Evolutionary conservation across 306 rosid genomes (phyloP), one percentile per base, ranked within the genome.

Genomic region (Rosa multiflora): DNA sequence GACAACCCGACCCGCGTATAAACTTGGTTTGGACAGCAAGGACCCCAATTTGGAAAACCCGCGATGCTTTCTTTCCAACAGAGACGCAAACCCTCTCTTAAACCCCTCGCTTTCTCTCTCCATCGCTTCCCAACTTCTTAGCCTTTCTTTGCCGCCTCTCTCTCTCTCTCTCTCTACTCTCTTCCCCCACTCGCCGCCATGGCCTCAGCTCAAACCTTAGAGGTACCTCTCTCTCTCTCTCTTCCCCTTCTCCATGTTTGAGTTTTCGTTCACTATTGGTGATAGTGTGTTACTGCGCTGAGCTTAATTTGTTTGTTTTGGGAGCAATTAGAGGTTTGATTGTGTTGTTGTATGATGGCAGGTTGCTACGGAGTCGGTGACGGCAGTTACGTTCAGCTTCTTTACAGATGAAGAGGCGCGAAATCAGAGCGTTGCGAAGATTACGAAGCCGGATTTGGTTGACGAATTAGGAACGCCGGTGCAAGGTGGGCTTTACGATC

Each of bases 401-500:
- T 69, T 86, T 20, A 86, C 96, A 2, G 80, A 77, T 40, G 87
- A 87, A 13, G 99, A 92, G 81, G 77, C 89, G 47, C 88, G 75
- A 1, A 76, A 53, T 81, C 91, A 78, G 23, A 95, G 99, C 39
- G 75, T 78, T 58, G 83, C 86, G 13, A 92, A 87, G 81, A 67
- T 92, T 40, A 85, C 89, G 9, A 84, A 49, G 37, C 82, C 92
- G 13, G 67, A 64, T 26, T 76, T 90, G 66, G 75, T 86, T 6
- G 87, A 89, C 47, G 2, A 17, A 3, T 49, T 88, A 42, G 88
- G 56, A 1, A 79, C 77, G 40, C 96, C 98, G 0, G 84, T 87
- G 12, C 70, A 82, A 8, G 89, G 83, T 26, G 99, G 99, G 18
- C 85, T 93, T 23, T 95, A 95, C 83, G 99, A 95, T 79, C 90